A percentile compares a stretch with the other conserved stretches of the same genome.
phyloP scores from a whole-genome alignment of 306 rosid genomes.

The Prunus campanulata region DNA sequence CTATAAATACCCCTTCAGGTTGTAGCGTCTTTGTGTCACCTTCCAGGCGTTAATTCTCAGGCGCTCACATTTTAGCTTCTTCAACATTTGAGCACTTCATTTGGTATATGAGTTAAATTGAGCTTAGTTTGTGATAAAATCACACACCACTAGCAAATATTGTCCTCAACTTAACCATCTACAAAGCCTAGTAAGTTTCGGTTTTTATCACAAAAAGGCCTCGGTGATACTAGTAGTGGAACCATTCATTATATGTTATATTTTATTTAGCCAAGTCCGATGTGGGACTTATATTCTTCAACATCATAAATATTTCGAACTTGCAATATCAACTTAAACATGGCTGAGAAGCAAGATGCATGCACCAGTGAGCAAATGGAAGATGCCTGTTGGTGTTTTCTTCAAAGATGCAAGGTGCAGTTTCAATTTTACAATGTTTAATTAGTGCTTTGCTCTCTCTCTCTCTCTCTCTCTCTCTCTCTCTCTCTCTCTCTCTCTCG shows the following conservation, averaged over 20 bases:
- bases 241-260: too few relatives aligned
- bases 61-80: neutral
- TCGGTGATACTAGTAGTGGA: too few relatives aligned
- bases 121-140: neutral
- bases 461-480: neutral
- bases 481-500: too few relatives aligned
- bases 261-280: neutral
- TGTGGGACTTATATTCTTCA: too few relatives aligned
- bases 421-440: neutral
- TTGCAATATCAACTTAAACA: conserved; percentile 12
- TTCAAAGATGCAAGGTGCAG: conserved; percentile 74
- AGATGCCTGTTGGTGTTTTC: conserved; percentile 71
- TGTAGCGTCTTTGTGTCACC: neutral
- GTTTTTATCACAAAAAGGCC: too few relatives aligned
- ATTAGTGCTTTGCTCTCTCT: neutral
- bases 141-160: neutral
- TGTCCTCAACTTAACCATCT: too few relatives aligned
- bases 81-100: neutral
- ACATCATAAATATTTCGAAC: neutral
- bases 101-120: neutral
- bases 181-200: too few relatives aligned
- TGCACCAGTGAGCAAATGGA: conserved; percentile 38
- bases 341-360: conserved; percentile 37
- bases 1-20: neutral
- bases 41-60: neutral